Evolutionary conservation across 164 flowering plant genomes (phyloP).

Genomic region (Magnolia officinalis): DNA sequence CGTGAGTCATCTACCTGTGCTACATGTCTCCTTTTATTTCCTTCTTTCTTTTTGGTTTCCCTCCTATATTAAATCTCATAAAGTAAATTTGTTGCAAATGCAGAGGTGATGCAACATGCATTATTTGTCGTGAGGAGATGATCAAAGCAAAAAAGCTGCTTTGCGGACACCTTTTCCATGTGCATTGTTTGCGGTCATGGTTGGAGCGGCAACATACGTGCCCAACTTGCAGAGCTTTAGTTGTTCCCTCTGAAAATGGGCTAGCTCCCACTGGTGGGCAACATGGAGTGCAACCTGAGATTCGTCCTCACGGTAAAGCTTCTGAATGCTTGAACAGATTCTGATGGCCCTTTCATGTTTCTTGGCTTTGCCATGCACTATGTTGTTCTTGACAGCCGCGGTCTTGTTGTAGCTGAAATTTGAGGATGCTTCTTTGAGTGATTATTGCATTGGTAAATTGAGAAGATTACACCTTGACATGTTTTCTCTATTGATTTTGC

Average conservation of each 20-base stretch:
- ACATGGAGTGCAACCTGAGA: slow-evolving; percentile 40
- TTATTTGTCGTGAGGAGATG: slow-evolving; percentile 99
- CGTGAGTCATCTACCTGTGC: slow-evolving; percentile 46
- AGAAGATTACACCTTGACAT: neutral
- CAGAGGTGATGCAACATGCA: slow-evolving; percentile 98
- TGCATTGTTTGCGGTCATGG: slow-evolving; percentile 97
- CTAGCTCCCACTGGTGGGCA: slow-evolving; percentile 40
- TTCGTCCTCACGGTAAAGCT: slow-evolving; percentile 57
- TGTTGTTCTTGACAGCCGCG: neutral
- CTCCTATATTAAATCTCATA: neutral
- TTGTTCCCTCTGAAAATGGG: slow-evolving; percentile 79
- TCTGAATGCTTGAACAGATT: neutral
- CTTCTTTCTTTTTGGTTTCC: neutral
- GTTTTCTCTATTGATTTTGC: neutral
- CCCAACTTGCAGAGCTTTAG: slow-evolving; percentile 94
- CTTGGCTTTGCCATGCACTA: neutral
- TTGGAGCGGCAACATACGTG: slow-evolving; percentile 95
- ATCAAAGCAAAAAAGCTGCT: slow-evolving; percentile 81
- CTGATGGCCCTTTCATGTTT: neutral
- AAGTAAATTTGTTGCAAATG: slow-evolving; percentile 14
- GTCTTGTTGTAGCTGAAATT: neutral
- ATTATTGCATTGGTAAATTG: neutral
- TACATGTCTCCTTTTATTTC: neutral
- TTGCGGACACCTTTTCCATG: slow-evolving; percentile 97
- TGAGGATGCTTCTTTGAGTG: neutral